A percentile compares a stretch with the other conserved stretches of the same genome.
Evolutionary conservation across 371 early-diverging fungal genomes (phyloP).

Genomic region (Syncephalastrum monosporum): DNA sequence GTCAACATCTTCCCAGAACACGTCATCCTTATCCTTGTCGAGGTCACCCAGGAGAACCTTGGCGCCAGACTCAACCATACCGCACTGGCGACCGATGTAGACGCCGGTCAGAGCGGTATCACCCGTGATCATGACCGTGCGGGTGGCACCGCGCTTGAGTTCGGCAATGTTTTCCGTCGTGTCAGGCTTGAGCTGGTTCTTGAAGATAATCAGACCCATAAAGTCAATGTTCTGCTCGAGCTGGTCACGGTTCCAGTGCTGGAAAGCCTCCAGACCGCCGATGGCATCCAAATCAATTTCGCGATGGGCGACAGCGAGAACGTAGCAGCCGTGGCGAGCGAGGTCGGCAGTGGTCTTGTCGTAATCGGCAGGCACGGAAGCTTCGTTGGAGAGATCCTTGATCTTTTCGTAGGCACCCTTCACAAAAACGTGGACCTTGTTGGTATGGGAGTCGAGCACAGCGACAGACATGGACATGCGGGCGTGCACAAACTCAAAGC

Average conservation of each 20-base stretch:
- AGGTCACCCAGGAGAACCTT: conserved; percentile 55
- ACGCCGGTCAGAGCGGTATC: conserved; percentile 90
- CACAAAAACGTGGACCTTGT: conserved; percentile 68
- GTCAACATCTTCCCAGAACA: conserved; percentile 59
- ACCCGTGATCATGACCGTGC: conserved; percentile 92
- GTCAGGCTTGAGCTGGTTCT: conserved; percentile 84
- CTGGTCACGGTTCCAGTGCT: conserved; percentile 55
- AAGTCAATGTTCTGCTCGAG: conserved; percentile 68
- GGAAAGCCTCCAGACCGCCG: conserved; percentile 41
- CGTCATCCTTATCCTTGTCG: conserved; percentile 19
- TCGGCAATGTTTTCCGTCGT: conserved; percentile 70
- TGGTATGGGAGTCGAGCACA: conserved; percentile 55
- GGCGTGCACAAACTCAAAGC: conserved; percentile 86
- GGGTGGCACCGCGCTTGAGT: conserved; percentile 73
- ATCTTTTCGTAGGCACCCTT: conserved; percentile 87
- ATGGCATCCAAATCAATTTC: conserved; percentile 41
- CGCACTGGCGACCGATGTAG: conserved; percentile 79
- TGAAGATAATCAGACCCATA: conserved; percentile 80
- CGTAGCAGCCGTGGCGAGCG: conserved; percentile 76
- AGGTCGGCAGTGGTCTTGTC: conserved; percentile 51
- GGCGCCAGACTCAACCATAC: conserved; percentile 54
- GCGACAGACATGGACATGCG: conserved; percentile 85
- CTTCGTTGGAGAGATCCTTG: conserved; percentile 50
- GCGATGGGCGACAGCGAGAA: conserved; percentile 71
- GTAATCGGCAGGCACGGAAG: conserved; percentile 66